Base-by-base conservation (phyloP, 176 grass and related monocot species). In the Eragrostis nindensis region DNA sequence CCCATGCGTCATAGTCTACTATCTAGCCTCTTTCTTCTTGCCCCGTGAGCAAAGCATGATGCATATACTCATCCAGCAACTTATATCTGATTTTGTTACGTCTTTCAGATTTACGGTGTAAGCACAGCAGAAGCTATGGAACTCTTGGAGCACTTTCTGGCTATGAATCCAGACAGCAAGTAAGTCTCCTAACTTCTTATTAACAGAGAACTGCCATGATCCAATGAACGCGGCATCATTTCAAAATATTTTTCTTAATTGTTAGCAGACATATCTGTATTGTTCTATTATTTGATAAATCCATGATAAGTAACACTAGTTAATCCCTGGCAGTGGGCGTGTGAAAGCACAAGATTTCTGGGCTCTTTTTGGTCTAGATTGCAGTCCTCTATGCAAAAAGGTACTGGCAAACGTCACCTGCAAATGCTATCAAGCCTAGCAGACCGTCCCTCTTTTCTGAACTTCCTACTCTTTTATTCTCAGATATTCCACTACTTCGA, bases 401-500 rank as follows among this genome's bases (percentile, higher is more conserved):
- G 96, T 95, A 80, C 41, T 24, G 8, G 11, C 1, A 6, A 17
- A 12, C 8, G 71, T 36, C 38, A 19, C n/a, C 42, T 26, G 12
- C 42, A 39, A 48, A 16, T 71, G 16, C n/a, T 50, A 30, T 24
- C 26, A 66, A 42, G 7, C 3, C 30, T 85, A 53, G 61, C 18
- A 63, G 24, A 14, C 68, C 5, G 53, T 7, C 12, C 19, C 22
- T 62, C 18, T 62, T 83, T 30, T 5, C 62, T 88, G 60, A 72
- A 14, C 45, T 73, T 73, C 40, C 3, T 42, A 1, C 0, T 49
- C 25, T 68, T 8, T 46, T 68, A 36, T 24, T 80, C 79, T 68
- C 90, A 99, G 96, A 90, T 95, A 93, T 99, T 99, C 86, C 86
- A 78, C 26, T 91, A 91, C 83, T 95, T 99, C 0, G 90, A 99